Evolutionary conservation across 2,329 filamentous ascomycete species (phyloP), one percentile per base, ranked within the genome.

Genomic region (Pseudogymnoascus sp.): DNA sequence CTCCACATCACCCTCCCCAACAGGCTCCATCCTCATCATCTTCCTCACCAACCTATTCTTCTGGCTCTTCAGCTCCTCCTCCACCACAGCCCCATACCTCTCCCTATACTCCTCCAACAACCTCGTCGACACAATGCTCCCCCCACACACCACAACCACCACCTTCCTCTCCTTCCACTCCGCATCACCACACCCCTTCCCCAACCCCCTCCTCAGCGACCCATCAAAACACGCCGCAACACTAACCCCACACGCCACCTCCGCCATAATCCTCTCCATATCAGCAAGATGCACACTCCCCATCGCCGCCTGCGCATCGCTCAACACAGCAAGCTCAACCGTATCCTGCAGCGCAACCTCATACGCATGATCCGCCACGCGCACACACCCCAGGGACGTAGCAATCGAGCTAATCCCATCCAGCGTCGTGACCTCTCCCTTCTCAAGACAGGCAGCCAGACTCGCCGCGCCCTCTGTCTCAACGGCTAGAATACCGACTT

Each of bases 61-160:
- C 42, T 25, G 4, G n/a, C 9, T 6, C 42, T 48, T 10, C 18
- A 48, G 4, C 13, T 48, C 42, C 15, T 15, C 7, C 27, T 65
- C 64, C 13, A 40, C 62, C 12, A 62, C 75, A 39, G 73, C 70
- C 27, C 71, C 69, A 66, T 79, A 71, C 65, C 72, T 71, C 66
- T 79, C 75, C 65, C 78, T 77, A 72, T 87, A 91, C 62, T 76
- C 78, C 60, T 79, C 76, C 60, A 91, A 75, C 70, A 86, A 80
- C 36, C 82, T 80, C 63, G 87, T 72, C 1, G 82, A 84, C 36
- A 90, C 82, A 71, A 85, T 85, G 21, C 82, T 86, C 4, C 89
- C 89, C 48, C 93, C 93, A 70, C 93, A 97, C 5, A 97, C 85
- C 36, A 96, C 80, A 61, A 97, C 78, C 1, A 97, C 91, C 7